Percentiles rank a stretch among this genome's conserved stretches.
Evolutionary conservation across 441 rosid genomes (phyloP).

Genomic region (Mallotus repandus): DNA sequence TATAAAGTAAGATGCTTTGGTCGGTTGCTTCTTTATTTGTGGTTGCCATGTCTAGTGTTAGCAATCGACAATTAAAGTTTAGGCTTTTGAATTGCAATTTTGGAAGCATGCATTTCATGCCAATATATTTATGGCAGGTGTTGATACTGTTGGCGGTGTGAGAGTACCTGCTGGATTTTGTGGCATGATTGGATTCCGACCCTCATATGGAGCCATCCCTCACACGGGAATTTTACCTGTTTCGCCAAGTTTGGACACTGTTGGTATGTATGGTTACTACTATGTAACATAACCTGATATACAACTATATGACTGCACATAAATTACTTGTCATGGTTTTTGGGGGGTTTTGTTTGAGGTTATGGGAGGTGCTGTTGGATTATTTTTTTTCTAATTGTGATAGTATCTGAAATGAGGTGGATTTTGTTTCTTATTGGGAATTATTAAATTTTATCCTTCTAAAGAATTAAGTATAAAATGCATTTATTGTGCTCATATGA

Average conservation of each 20-base stretch:
- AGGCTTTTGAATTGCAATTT: not conserved
- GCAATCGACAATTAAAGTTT: not conserved
- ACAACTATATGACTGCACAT: not conserved
- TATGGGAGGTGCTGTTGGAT: not conserved
- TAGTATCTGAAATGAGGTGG: no score
- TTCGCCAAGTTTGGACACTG: slow-evolving; percentile 78
- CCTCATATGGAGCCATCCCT: slow-evolving; percentile 72
- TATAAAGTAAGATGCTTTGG: not conserved
- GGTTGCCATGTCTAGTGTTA: not conserved
- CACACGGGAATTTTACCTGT: slow-evolving; percentile 62
- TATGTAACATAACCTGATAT: slow-evolving; percentile 6
- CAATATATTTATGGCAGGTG: slow-evolving; percentile 52
- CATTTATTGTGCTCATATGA: not conserved
- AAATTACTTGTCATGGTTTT: not conserved
- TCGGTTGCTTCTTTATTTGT: slow-evolving; percentile 5
- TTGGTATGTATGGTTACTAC: slow-evolving; percentile 53
- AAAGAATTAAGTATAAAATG: not conserved
- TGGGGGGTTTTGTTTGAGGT: not conserved
- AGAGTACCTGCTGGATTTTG: slow-evolving; percentile 91
- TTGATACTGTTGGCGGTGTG: slow-evolving; percentile 87
- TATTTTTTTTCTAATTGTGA: no score
- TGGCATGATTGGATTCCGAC: slow-evolving; percentile 79
- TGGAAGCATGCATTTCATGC: not conserved
- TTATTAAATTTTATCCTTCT: not conserved
- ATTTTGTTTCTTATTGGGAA: no score